Evolutionary conservation across 169 alveolate species (phyloP), one percentile per base, ranked within the genome.

Genomic region (Cryptosporidium ryanae): DNA sequence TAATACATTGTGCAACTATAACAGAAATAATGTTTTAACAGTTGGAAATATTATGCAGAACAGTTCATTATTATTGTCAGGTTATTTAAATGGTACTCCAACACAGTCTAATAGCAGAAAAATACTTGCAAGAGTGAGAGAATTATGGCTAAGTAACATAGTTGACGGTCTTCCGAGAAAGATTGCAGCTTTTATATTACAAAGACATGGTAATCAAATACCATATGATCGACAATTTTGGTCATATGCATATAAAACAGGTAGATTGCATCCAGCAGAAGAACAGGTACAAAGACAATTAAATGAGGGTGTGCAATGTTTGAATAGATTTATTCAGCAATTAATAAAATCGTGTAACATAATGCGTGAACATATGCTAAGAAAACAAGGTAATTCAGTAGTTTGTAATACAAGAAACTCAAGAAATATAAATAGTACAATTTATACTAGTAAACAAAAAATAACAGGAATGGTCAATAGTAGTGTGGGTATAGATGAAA

Each of bases 221-320:
- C 87, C 87, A 13, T 76, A 76, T 59, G 87, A 76, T 61, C 57
- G 87, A 59, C 87, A 76, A 76, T 76, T 76, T 44, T 76, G 87
- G 87, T 76, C 87, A 18, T 76, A 76, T 76, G 87, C 87, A 23
- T 76, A 76, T 61, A 76, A 76, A 21, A 76, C 87, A 18, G 87
- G 87, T 32, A 55, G 87, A 18, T 59, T 76, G 49, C 87, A 76
- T 61, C 87, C 87, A 7, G 87, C 87, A 59, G 87, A 76, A 59
- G 87, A 76, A 46, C 87, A 76, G 27, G 87, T 76, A 34, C 87
- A 76, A 43, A 76, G 87, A 61, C 87, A 76, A 34, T 46, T 76
- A 44, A 76, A 76, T 31, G 87, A 76, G 12, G 87, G 87, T 2
- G 71, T 76, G 13, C 87, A 76, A 18, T 76, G 87, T n/a, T 27